phyloP scores from a whole-genome alignment of 768 basidiomycete genomes.

The Mrakia hoshinonis region DNA sequence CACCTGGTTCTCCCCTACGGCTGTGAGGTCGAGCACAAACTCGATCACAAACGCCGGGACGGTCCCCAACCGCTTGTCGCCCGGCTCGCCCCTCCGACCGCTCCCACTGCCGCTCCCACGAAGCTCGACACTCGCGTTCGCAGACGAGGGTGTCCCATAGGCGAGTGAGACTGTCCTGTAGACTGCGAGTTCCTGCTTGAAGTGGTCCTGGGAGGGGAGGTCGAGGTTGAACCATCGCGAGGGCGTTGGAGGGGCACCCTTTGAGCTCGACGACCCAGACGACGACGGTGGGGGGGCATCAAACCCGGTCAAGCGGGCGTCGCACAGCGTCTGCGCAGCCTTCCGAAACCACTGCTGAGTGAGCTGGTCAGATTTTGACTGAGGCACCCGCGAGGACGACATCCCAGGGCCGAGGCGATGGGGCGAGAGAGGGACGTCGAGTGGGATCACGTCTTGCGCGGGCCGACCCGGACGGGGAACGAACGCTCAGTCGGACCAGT shows the following conservation, averaged over 20 bases:
- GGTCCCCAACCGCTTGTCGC: not conserved
- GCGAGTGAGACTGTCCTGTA: conserved; percentile 10
- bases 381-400: conserved; percentile 10
- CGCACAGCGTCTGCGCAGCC: conserved; percentile 5
- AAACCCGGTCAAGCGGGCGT: conserved; percentile 6
- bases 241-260: not conserved
- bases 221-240: conserved; percentile 23
- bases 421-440: not conserved
- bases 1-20: conserved; percentile 12
- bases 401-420: not conserved
- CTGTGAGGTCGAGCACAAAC: conserved; percentile 11
- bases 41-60: conserved; percentile 14
- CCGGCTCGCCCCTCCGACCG: not conserved
- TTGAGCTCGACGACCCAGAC: not conserved
- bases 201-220: conserved; percentile 20
- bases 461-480: not conserved
- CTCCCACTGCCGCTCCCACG: not conserved
- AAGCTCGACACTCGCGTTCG: too few species aligned
- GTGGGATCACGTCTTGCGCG: not conserved
- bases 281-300: not conserved
- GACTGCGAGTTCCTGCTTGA: conserved; percentile 11
- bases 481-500: not conserved
- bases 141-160: not conserved
- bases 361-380: conserved; percentile 18
- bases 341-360: conserved; percentile 20